Conservation (phyloP, 352 stramenopile genomes). For the Globisporangium nunn region DNA sequence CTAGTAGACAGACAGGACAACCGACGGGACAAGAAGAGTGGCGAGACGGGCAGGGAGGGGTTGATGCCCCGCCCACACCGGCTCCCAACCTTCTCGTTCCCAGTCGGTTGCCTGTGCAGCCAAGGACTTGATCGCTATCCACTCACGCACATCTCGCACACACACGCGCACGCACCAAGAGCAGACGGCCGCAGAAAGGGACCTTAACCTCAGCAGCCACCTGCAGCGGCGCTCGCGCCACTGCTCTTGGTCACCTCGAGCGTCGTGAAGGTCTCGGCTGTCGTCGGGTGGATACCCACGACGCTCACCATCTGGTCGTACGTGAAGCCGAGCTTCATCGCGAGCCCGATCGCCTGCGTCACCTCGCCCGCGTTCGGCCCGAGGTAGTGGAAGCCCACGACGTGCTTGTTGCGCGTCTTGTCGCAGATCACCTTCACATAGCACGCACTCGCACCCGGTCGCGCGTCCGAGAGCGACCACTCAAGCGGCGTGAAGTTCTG, state of each 20-base stretch:
- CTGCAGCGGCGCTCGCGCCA: slow-evolving; percentile 87
- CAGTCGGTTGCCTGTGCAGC: neutral
- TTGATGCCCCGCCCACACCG: neutral
- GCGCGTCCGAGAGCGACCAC: slow-evolving; percentile 81
- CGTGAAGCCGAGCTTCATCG: slow-evolving; percentile 93
- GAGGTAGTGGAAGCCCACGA: slow-evolving; percentile 98
- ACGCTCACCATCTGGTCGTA: slow-evolving; percentile 91
- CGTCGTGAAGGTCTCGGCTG: slow-evolving; percentile 93
- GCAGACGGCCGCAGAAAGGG: slow-evolving; percentile 23
- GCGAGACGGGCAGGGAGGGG: too few species aligned
- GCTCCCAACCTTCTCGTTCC: neutral
- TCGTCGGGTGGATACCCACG: slow-evolving; percentile 96
- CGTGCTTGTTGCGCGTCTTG: slow-evolving; percentile 78
- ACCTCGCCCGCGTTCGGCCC: slow-evolving; percentile 97
- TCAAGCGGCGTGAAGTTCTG: slow-evolving; percentile 95
- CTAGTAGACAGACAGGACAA: neutral
- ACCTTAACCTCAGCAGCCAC: slow-evolving; percentile 93
- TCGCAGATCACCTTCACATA: slow-evolving; percentile 95
- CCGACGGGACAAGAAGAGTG: neutral
- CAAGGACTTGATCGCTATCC: slow-evolving; percentile 6
- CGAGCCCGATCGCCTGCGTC: slow-evolving; percentile 89
- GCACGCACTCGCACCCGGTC: slow-evolving; percentile 62
- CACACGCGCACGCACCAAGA: neutral
- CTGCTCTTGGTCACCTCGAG: slow-evolving; percentile 93
- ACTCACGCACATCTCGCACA: neutral